These are phyloP conservation scores for Carex pumila DNA, from an alignment of 176 grass and related monocot genomes.

Conservation along the genomic window DNA sequence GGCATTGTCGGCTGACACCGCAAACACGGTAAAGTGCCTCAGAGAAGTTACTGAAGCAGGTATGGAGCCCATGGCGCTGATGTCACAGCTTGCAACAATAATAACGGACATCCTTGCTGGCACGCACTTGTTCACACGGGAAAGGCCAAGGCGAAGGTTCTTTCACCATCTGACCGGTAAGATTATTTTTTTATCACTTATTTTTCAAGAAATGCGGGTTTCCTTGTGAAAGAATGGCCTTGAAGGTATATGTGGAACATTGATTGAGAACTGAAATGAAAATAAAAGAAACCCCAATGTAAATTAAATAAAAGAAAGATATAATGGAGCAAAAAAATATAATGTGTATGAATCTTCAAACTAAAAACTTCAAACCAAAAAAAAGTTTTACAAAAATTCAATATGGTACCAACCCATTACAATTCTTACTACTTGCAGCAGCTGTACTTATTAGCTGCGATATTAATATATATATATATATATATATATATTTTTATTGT, in stretches of 20 bases:
- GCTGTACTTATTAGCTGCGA: constrained; percentile 3
- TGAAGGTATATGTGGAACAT: background rate
- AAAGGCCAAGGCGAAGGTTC: constrained; percentile 55
- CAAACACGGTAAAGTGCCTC: constrained; percentile 70
- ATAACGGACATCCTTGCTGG: constrained; percentile 95
- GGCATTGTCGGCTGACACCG: constrained; percentile 73
- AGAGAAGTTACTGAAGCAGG: constrained; percentile 81
- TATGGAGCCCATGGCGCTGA: constrained; percentile 77
- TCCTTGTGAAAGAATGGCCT: background rate
- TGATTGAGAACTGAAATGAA: background rate
- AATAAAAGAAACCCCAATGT: background rate
- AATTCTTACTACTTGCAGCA: background rate
- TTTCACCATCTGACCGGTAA: constrained; percentile 56
- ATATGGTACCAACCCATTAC: background rate
- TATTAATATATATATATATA: constrained; percentile 27
- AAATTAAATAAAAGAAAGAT: background rate
- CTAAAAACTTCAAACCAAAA: background rate
- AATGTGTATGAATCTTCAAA: background rate
- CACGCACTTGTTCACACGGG: constrained; percentile 59
- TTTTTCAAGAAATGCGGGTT: background rate
- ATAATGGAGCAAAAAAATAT: background rate
- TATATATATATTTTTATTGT: too few species aligned
- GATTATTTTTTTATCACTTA: constrained; percentile 18
- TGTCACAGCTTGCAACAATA: constrained; percentile 93
- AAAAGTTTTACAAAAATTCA: background rate